Conservation (phyloP, 2,329 filamentous ascomycete genomes). For the Fonsecaea erecta region DNA sequence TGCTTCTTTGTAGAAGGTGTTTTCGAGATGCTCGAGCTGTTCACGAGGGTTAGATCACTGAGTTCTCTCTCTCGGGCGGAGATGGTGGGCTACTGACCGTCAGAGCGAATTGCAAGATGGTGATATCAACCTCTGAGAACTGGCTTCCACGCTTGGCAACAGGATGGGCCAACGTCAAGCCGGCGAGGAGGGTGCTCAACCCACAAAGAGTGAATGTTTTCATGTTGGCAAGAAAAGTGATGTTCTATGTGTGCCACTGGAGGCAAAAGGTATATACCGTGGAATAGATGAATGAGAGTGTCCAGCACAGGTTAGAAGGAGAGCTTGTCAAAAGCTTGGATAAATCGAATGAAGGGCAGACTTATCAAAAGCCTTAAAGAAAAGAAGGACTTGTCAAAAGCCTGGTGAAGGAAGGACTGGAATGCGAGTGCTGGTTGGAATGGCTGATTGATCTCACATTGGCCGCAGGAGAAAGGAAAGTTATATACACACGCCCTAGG, state of each 20-base stretch:
- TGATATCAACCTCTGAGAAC: slow-evolving; percentile 56
- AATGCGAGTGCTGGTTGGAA: slow-evolving; percentile 20
- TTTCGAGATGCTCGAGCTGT: slow-evolving; percentile 71
- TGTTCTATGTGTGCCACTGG: background rate
- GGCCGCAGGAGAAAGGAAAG: slow-evolving; percentile 5
- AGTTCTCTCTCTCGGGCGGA: background rate
- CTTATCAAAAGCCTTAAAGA: slow-evolving; percentile 34
- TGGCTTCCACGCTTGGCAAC: slow-evolving; percentile 18
- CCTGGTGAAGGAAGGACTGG: slow-evolving; percentile 25
- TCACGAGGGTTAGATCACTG: slow-evolving; percentile 4
- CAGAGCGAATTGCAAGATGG: slow-evolving; percentile 59
- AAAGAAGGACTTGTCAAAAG: slow-evolving; percentile 35
- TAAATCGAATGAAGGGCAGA: slow-evolving; percentile 28
- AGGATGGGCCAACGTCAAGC: slow-evolving; percentile 32
- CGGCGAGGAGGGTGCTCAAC: slow-evolving; percentile 27
- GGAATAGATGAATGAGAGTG: slow-evolving; percentile 28
- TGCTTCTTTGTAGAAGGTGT: slow-evolving; percentile 72
- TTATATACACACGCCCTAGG: slow-evolving; percentile 23
- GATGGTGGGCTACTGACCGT: slow-evolving; percentile 21
- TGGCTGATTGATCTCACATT: slow-evolving; percentile 4
- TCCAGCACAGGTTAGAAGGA: slow-evolving; percentile 29
- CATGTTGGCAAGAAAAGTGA: slow-evolving; percentile 26
- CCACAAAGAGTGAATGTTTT: slow-evolving; percentile 31
- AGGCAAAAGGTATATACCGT: background rate
- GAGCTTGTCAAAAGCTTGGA: slow-evolving; percentile 33